Conservation (phyloP, 2,329 filamentous ascomycete species). For the Berkeleyomyces rouxiae region DNA sequence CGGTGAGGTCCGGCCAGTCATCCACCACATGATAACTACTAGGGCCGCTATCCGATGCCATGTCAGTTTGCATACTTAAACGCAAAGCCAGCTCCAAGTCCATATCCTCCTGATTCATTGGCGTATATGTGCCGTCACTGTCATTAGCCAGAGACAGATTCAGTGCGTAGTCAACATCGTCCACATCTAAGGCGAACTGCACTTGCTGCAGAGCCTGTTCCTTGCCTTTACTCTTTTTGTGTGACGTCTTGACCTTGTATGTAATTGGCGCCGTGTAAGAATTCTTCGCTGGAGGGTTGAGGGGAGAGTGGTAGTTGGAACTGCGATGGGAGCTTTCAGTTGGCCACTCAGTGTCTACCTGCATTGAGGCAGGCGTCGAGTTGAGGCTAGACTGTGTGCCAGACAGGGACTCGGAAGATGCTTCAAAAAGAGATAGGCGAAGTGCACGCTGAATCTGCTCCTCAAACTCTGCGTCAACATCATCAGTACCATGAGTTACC, state of each 20-base stretch:
- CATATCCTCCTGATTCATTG: conserved; percentile 26
- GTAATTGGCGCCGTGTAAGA: conserved; percentile 3
- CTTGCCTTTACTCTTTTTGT: not conserved
- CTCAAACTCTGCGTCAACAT: conserved; percentile 38
- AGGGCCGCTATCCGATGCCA: conserved; percentile 14
- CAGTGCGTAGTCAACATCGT: not conserved
- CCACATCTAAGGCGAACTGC: not conserved
- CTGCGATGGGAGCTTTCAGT: not conserved
- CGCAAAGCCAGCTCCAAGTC: conserved; percentile 44
- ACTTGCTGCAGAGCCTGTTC: not conserved
- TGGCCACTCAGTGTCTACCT: not conserved
- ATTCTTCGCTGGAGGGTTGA: conserved; percentile 4
- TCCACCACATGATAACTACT: conserved; percentile 15
- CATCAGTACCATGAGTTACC: not conserved
- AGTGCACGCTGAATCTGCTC: conserved; percentile 46
- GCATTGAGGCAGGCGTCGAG: not conserved
- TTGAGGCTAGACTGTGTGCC: conserved; percentile 14
- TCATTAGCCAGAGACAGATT: not conserved
- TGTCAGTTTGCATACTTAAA: conserved; percentile 42
- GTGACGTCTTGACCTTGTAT: not conserved
- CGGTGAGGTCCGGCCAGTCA: conserved; percentile 20
- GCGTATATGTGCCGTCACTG: not conserved
- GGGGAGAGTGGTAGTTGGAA: not conserved
- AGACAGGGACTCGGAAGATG: not conserved
- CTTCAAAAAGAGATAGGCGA: conserved; percentile 42